A percentile compares a stretch with the other conserved stretches of the same genome.
phyloP scores from a whole-genome alignment of 352 stramenopile genomes.

The Pythium periplocum region DNA sequence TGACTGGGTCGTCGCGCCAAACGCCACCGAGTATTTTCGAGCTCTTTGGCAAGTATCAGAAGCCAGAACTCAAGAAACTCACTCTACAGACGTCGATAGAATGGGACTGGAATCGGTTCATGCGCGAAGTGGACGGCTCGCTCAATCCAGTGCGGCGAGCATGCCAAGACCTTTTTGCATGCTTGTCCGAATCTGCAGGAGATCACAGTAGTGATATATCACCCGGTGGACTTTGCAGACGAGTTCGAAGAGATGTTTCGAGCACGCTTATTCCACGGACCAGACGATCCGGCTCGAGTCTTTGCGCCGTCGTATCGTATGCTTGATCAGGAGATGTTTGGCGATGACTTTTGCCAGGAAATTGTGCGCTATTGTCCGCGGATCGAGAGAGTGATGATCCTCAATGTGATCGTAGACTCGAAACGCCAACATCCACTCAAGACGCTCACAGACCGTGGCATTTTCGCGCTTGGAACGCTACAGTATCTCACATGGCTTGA shows the following conservation, averaged over 20 bases:
- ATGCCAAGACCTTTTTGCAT: not conserved
- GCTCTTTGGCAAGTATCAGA: conserved; percentile 13
- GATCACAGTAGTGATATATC: not conserved
- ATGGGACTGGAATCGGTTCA: conserved; percentile 9
- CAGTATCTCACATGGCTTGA: conserved; percentile 8
- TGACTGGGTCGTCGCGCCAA: conserved; percentile 15
- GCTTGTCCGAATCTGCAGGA: conserved; percentile 1
- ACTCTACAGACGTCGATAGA: conserved; percentile 4
- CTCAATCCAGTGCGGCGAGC: not conserved
- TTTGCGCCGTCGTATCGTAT: not conserved
- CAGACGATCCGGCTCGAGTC: too few species aligned
- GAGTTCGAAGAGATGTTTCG: not conserved
- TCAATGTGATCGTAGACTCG: conserved; percentile 3
- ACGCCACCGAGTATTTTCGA: conserved; percentile 14
- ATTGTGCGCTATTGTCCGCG: conserved; percentile 4
- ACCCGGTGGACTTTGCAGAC: not conserved
- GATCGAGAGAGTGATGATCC: conserved; percentile 13
- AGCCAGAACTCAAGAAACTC: conserved; percentile 9
- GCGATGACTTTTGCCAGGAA: conserved; percentile 12
- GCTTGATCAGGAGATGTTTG: conserved; percentile 18
- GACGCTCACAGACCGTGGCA: conserved; percentile 12
- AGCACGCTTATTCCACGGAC: too few species aligned
- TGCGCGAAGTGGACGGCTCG: not conserved
- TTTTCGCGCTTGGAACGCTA: conserved; percentile 8
- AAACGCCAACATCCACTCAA: conserved; percentile 1